A percentile compares a stretch with the other conserved stretches of the same genome.
These are phyloP conservation scores for Porogramme epimiltina DNA, from an alignment of 1,284 basidiomycete species.

Conservation along the genomic window DNA sequence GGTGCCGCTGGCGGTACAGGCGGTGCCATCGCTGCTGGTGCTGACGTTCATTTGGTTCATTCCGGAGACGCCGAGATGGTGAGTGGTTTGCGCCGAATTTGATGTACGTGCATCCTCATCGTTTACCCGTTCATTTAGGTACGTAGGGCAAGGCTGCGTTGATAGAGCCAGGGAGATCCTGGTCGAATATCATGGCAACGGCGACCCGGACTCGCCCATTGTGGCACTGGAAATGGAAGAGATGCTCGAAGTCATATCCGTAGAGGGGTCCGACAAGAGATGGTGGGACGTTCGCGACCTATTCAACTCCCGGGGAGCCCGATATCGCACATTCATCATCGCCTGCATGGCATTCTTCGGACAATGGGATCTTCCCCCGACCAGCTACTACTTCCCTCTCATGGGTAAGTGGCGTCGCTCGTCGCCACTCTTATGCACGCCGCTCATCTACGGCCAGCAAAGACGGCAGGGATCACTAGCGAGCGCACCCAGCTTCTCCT, in stretches of 20 bases:
- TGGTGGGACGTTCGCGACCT: slow-evolving; percentile 43
- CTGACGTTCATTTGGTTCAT: slow-evolving; percentile 26
- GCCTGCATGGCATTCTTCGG: slow-evolving; percentile 27
- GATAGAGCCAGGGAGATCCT: slow-evolving; percentile 29
- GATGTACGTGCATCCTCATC: not conserved
- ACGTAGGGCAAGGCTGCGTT: slow-evolving; percentile 29
- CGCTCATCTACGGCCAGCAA: slow-evolving; percentile 9
- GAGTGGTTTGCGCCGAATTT: slow-evolving; percentile 12
- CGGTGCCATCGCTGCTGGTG: slow-evolving; percentile 23
- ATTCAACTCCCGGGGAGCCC: slow-evolving; percentile 23
- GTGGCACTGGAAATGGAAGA: slow-evolving; percentile 43
- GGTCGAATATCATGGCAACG: slow-evolving; percentile 30
- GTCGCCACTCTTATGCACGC: not conserved
- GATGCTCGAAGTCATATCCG: slow-evolving; percentile 43
- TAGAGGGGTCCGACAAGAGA: slow-evolving; percentile 46
- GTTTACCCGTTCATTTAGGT: slow-evolving; percentile 15
- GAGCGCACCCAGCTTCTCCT: slow-evolving; percentile 25
- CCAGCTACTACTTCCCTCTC: slow-evolving; percentile 26
- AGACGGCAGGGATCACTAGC: slow-evolving; percentile 25
- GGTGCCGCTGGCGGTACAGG: slow-evolving; percentile 25
- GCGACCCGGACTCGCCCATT: slow-evolving; percentile 26
- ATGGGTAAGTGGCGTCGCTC: slow-evolving; percentile 16
- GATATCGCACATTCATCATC: slow-evolving; percentile 26
- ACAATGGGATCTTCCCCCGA: slow-evolving; percentile 24
- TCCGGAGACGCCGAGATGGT: slow-evolving; percentile 33